Percentiles rank a stretch among this genome's conserved stretches.
Conservation (phyloP, 2,329 filamentous ascomycete genomes). For the Microcera coccophila region DNA sequence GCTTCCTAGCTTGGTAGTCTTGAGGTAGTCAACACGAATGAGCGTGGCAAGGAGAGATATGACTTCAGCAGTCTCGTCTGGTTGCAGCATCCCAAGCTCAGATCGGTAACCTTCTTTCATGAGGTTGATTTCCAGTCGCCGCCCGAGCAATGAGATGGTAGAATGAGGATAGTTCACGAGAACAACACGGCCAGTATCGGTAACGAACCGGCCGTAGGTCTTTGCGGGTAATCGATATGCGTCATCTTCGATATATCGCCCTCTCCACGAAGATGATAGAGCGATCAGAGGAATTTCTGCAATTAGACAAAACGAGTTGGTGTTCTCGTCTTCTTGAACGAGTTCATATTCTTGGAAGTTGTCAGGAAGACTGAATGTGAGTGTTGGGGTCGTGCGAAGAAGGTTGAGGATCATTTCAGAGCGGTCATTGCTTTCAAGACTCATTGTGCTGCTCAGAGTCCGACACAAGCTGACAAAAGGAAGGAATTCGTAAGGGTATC, state of each 20-base stretch:
- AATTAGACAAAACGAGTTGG: conserved; percentile 61
- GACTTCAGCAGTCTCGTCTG: conserved; percentile 66
- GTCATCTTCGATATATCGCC: conserved; percentile 43
- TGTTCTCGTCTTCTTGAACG: conserved; percentile 80
- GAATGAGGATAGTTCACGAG: conserved; percentile 78
- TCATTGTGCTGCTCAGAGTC: conserved; percentile 48
- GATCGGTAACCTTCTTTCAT: conserved; percentile 52
- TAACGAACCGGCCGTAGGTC: conserved; percentile 69
- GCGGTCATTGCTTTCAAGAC: conserved; percentile 29
- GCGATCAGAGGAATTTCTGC: conserved; percentile 62
- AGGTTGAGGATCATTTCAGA: conserved; percentile 57
- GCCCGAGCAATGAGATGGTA: conserved; percentile 72
- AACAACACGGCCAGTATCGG: conserved; percentile 71
- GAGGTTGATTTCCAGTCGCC: conserved; percentile 66
- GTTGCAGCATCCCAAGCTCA: conserved; percentile 51
- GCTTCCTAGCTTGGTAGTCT: conserved; percentile 23
- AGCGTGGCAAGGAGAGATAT: conserved; percentile 71
- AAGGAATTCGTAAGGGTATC: conserved; percentile 81
- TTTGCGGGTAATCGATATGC: conserved; percentile 61
- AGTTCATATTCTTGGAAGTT: conserved; percentile 72
- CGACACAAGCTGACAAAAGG: conserved; percentile 73
- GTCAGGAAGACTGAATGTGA: conserved; percentile 73
- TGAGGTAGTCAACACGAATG: conserved; percentile 51
- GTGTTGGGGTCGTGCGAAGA: conserved; percentile 64
- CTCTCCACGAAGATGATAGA: conserved; percentile 42